Base-by-base conservation (phyloP, 2,329 filamentous ascomycete species). In the Scedosporium dehoogii region DNA sequence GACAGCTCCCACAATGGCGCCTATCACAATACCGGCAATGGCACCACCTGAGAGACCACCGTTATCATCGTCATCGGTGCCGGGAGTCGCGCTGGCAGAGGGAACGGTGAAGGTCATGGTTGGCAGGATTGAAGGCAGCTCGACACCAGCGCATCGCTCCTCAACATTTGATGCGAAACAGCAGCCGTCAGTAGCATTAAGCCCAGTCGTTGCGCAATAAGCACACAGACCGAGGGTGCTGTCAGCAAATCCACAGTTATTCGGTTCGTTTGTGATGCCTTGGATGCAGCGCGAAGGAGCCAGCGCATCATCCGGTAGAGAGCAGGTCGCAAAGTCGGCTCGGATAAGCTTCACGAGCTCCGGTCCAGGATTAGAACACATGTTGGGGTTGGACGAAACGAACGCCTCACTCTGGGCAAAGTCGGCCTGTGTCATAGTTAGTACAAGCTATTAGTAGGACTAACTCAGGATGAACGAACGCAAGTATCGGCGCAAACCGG, bases 121-220 rank as follows among this genome's bases (percentile, higher is more conserved):
- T 10, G 88, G 83, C 14, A 86, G 85, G 58, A 92, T 88, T 1
- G 85, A 85, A 0, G 94, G 94, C 6, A 99, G 78, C 27, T 83
- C 79, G n/a, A 99, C 89, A 59, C 84, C 84, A 59, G 83, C 76
- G 73, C 94, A 99, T 66, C 86, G 84, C 27, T 77, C 76, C 63
- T 90, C 83, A n/a, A 88, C 87, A 65, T 91, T 81, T 4, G 92
- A 86, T 69, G 86, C 91, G 70, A 92, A 88, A 74, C 94, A 99
- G 78, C 94, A 99, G 3, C 92, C 96, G 73, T 97, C 93, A 59
- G 93, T 97, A 9, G 91, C 89, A 74, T 97, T 97, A 65, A 87
- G 85, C 29, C 92, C 92, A 68, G 90, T 93, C 6, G 86, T 81
- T 51, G 84, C 82, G 74, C 94, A 99, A 74, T 94, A 97, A 4